These are phyloP conservation scores for Colletotrichum musae DNA, from an alignment of 2,329 filamentous ascomycete genomes.

Conservation along the genomic window DNA sequence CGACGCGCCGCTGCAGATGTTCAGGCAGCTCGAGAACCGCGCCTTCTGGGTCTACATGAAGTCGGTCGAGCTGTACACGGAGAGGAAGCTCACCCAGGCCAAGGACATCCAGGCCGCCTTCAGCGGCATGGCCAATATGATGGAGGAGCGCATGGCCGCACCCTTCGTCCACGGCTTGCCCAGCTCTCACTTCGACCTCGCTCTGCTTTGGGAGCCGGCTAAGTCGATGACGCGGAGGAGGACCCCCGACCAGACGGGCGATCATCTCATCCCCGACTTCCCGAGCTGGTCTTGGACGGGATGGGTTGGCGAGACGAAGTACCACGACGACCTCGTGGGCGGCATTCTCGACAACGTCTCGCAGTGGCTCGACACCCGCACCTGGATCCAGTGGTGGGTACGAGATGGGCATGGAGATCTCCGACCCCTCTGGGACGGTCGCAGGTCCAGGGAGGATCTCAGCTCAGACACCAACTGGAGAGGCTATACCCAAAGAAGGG, in stretches of 20 bases:
- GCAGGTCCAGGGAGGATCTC: not conserved
- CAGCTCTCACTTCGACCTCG: constrained; percentile 52
- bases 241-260: not conserved
- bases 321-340: constrained; percentile 43
- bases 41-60: constrained; percentile 50
- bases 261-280: constrained; percentile 43
- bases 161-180: constrained; percentile 50
- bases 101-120: constrained; percentile 53
- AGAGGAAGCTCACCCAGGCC: constrained; percentile 45
- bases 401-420: constrained; percentile 50
- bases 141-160: constrained; percentile 44
- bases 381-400: constrained; percentile 55
- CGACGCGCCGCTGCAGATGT: constrained; percentile 47
- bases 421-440: constrained; percentile 47
- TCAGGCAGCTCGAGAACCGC: constrained; percentile 45
- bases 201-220: constrained; percentile 50
- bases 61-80: constrained; percentile 49
- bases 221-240: constrained; percentile 13
- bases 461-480: constrained; percentile 23
- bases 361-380: constrained; percentile 52
- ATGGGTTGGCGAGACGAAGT: constrained; percentile 47
- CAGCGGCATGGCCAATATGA: constrained; percentile 48
- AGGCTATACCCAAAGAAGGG: constrained; percentile 9
- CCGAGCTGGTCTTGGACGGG: constrained; percentile 55
- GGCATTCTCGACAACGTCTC: constrained; percentile 47